A percentile compares a stretch with the other conserved stretches of the same genome.
phyloP scores from a whole-genome alignment of 441 rosid species.

The Eugenia klotzschiana region DNA sequence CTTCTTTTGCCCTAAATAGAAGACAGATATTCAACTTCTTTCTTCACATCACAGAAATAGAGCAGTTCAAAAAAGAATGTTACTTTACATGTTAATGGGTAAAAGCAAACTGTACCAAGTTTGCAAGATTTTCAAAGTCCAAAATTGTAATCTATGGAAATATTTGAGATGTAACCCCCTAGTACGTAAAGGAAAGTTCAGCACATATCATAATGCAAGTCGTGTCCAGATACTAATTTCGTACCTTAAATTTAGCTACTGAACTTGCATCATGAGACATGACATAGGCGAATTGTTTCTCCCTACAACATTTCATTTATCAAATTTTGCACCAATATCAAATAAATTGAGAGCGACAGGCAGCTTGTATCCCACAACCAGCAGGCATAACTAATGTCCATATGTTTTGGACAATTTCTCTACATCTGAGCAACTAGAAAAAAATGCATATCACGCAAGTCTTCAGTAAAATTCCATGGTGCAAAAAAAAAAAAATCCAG shows the following conservation, averaged over 20 bases:
- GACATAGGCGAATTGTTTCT: neutral
- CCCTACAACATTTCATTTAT: neutral
- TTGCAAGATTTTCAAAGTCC: neutral
- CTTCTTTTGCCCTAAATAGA: constrained; percentile 65
- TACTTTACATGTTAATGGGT: neutral
- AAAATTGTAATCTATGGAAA: neutral
- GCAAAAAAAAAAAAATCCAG: neutral
- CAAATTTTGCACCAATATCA: neutral
- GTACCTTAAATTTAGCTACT: neutral
- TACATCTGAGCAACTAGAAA: neutral
- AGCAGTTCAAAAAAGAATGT: neutral
- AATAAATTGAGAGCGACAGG: neutral
- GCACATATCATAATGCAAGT: neutral
- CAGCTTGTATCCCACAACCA: neutral
- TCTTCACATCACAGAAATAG: neutral
- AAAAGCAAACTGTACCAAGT: neutral
- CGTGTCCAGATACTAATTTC: neutral
- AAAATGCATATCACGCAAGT: neutral
- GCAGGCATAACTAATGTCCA: neutral
- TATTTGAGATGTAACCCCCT: neutral
- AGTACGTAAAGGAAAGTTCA: neutral
- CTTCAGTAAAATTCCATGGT: neutral
- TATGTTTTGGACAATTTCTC: neutral
- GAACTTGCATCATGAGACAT: neutral
- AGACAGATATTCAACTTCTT: neutral